Percentiles rank a stretch among this genome's conserved stretches.
Conservation (phyloP, 2,329 filamentous ascomycete genomes). For the Cladophialophora chaetospira region DNA sequence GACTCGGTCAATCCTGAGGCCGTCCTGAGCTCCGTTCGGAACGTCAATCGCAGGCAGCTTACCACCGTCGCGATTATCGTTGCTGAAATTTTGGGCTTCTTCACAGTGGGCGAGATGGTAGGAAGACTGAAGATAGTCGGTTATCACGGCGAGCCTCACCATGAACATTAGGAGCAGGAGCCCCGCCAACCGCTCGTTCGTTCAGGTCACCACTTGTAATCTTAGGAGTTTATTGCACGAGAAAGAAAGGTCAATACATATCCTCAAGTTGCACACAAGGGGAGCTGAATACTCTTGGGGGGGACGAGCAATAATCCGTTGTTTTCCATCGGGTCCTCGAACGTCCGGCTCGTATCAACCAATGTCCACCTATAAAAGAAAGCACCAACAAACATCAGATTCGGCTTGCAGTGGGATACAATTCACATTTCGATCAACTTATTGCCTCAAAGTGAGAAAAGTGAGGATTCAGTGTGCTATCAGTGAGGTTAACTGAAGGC, state of each 20-base stretch:
- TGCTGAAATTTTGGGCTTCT: constrained; percentile 92
- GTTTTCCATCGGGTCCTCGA: no score
- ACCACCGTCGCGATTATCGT: constrained; percentile 72
- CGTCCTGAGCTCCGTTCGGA: constrained; percentile 63
- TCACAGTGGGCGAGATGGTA: constrained; percentile 96
- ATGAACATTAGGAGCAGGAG: constrained; percentile 38
- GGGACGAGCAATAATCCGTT: neutral
- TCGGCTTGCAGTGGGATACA: no score
- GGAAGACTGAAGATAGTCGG: constrained; percentile 93
- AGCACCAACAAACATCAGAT: no score
- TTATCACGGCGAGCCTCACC: constrained; percentile 71
- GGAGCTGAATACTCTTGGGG: no score
- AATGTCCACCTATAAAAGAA: no score
- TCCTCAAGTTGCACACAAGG: constrained; percentile 13
- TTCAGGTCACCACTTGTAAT: constrained; percentile 21
- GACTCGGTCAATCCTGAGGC: constrained; percentile 58
- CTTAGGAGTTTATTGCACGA: constrained; percentile 28
- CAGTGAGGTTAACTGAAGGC: no score
- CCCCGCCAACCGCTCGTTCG: neutral
- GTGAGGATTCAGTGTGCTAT: no score
- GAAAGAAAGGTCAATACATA: constrained; percentile 29
- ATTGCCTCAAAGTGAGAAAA: no score
- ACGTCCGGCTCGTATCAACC: no score
- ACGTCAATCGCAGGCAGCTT: constrained; percentile 70
- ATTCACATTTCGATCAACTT: no score